Conservation (phyloP, 495 filamentous ascomycete species). For the Penicillium antarcticum region DNA sequence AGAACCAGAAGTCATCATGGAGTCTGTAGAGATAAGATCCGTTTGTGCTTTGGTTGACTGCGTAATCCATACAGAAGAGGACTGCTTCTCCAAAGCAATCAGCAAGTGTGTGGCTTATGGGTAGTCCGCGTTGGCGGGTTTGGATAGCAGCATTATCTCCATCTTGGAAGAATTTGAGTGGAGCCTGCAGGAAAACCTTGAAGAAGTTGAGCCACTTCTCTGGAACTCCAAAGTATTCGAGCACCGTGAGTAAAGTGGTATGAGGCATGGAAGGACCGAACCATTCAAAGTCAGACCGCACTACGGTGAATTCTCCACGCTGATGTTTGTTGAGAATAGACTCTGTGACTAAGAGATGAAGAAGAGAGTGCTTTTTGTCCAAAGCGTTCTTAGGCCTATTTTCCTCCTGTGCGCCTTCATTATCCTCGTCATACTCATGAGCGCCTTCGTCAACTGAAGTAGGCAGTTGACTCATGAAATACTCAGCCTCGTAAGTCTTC, state of each 20-base stretch:
- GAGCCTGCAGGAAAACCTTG: slow-evolving; percentile 54
- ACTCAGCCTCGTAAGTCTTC: slow-evolving; percentile 42
- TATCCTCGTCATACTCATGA: slow-evolving; percentile 32
- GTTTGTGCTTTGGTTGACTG: slow-evolving; percentile 57
- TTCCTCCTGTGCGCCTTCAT: not conserved
- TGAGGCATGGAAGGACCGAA: slow-evolving; percentile 63
- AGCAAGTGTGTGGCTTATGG: slow-evolving; percentile 58
- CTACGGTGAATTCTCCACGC: slow-evolving; percentile 55
- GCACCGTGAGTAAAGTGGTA: slow-evolving; percentile 50
- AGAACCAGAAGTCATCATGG: slow-evolving; percentile 71
- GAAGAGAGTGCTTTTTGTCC: slow-evolving; percentile 56
- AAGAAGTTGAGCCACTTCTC: slow-evolving; percentile 61
- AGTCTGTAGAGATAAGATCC: slow-evolving; percentile 56
- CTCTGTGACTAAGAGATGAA: slow-evolving; percentile 61
- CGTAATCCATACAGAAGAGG: slow-evolving; percentile 64
- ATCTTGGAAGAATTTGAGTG: slow-evolving; percentile 57
- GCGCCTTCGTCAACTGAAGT: slow-evolving; percentile 17
- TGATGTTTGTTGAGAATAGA: slow-evolving; percentile 56
- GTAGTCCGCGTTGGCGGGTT: slow-evolving; percentile 53
- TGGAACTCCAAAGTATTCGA: slow-evolving; percentile 60
- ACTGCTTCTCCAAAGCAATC: slow-evolving; percentile 58
- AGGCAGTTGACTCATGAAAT: slow-evolving; percentile 54
- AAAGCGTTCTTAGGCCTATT: slow-evolving; percentile 36
- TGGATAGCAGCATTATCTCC: slow-evolving; percentile 37
- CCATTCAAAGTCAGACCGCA: slow-evolving; percentile 60